These are phyloP conservation scores for Metschnikowia proteae DNA, from an alignment of 805 yeast species.

Conservation along the genomic window DNA sequence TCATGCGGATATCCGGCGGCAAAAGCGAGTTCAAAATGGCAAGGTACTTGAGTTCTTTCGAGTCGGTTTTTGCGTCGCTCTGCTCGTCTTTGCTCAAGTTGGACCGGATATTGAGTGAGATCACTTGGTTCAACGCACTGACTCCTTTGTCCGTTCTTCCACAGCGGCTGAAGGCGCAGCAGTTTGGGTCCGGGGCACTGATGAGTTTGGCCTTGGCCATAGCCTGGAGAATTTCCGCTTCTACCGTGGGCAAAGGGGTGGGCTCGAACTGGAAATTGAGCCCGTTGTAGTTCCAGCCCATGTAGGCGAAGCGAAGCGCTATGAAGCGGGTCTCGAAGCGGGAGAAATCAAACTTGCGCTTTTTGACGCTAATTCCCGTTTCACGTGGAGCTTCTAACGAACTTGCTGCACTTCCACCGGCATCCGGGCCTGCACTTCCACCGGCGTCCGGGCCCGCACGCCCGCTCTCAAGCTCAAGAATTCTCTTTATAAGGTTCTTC, in stretches of 20 bases:
- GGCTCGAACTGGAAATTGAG: conserved; percentile 74
- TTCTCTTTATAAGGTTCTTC: conserved; percentile 55
- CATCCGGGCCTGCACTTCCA: background rate
- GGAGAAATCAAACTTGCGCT: conserved; percentile 56
- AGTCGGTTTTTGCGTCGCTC: conserved; percentile 50
- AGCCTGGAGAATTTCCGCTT: conserved; percentile 69
- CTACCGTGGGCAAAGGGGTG: conserved; percentile 84
- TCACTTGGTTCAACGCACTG: conserved; percentile 93
- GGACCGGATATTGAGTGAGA: conserved; percentile 75
- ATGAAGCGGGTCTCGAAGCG: conserved; percentile 62
- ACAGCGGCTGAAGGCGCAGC: conserved; percentile 79
- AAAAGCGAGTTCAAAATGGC: conserved; percentile 68
- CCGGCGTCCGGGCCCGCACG: background rate
- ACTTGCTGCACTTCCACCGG: background rate
- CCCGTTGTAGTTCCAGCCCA: conserved; percentile 95
- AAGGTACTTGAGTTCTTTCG: conserved; percentile 70
- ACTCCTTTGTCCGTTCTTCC: conserved; percentile 97
- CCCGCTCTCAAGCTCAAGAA: conserved; percentile 51
- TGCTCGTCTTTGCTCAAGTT: conserved; percentile 62
- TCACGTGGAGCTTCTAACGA: background rate
- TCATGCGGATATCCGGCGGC: conserved; percentile 81
- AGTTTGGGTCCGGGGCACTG: conserved; percentile 52
- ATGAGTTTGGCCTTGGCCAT: conserved; percentile 64
- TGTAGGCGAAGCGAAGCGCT: conserved; percentile 79
- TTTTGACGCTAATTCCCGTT: conserved; percentile 8